These are phyloP conservation scores for Saprolegnia parasitica DNA, from an alignment of 352 stramenopile species.

Conservation along the genomic window DNA sequence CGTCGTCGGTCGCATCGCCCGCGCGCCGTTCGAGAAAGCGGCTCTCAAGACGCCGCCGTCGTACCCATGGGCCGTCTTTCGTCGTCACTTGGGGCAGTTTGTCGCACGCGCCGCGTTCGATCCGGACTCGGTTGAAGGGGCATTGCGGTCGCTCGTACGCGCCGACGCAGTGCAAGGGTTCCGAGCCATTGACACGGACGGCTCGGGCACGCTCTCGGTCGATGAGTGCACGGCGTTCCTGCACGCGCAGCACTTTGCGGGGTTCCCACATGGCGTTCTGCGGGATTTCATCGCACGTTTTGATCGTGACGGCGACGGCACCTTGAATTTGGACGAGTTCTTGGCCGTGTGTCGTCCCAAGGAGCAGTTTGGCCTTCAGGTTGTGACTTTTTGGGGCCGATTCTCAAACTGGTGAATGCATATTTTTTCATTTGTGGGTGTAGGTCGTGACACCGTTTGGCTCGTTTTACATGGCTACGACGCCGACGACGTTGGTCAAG, in stretches of 20 bases:
- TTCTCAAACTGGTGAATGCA: neutral
- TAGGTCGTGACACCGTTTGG: constrained; percentile 41
- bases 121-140: constrained; percentile 40
- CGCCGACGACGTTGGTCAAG: constrained; percentile 33
- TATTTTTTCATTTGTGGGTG: neutral
- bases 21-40: constrained; percentile 29
- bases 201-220: constrained; percentile 35
- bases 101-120: constrained; percentile 35
- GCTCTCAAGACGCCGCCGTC: constrained; percentile 22
- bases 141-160: constrained; percentile 35
- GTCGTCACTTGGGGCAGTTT: constrained; percentile 35
- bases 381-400: too few species aligned
- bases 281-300: constrained; percentile 45
- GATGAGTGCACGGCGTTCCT: constrained; percentile 39
- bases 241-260: constrained; percentile 33
- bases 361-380: constrained; percentile 39
- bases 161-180: constrained; percentile 36
- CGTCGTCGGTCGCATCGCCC: constrained; percentile 36
- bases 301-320: constrained; percentile 41
- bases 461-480: constrained; percentile 39
- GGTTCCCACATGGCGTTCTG: constrained; percentile 35
- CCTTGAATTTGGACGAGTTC: constrained; percentile 47
- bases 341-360: constrained; percentile 40
- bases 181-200: constrained; percentile 36
- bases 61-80: constrained; percentile 27